Conservation (phyloP, 768 basidiomycete genomes). For the Boletus rubropictus region DNA sequence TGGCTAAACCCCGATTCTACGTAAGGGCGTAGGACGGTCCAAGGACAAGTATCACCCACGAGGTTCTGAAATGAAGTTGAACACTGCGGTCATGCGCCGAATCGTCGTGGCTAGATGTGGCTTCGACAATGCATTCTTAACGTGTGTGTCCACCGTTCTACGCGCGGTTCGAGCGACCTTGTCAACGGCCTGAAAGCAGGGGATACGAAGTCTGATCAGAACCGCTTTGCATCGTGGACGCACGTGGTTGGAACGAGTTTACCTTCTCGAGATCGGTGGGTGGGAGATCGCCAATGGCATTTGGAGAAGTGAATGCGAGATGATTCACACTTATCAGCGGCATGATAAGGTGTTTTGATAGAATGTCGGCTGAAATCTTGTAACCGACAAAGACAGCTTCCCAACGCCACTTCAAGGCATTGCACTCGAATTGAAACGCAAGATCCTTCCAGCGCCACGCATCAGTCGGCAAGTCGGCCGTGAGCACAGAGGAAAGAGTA, state of each 20-base stretch:
- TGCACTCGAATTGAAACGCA: slow-evolving; percentile 54
- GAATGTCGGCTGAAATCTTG: slow-evolving; percentile 60
- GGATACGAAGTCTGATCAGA: slow-evolving; percentile 6
- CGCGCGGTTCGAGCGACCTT: slow-evolving; percentile 65
- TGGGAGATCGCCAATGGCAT: slow-evolving; percentile 50
- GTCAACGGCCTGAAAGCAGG: slow-evolving; percentile 51
- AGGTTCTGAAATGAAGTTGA: slow-evolving; percentile 59
- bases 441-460: slow-evolving; percentile 47
- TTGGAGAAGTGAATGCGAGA: slow-evolving; percentile 57
- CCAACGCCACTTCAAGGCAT: slow-evolving; percentile 74
- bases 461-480: slow-evolving; percentile 9
- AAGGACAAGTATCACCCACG: slow-evolving; percentile 43
- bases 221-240: neutral
- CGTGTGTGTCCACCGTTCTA: slow-evolving; percentile 61
- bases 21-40: slow-evolving; percentile 4
- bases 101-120: slow-evolving; percentile 64
- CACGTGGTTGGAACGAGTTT: slow-evolving; percentile 1
- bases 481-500: slow-evolving; percentile 25
- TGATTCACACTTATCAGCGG: slow-evolving; percentile 70
- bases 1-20: slow-evolving; percentile 37
- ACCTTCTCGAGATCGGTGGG: slow-evolving; percentile 66
- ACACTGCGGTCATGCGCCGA: slow-evolving; percentile 64
- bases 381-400: slow-evolving; percentile 62
- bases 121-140: slow-evolving; percentile 64
- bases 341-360: slow-evolving; percentile 73